Conservation (phyloP, 345 rosid genomes). For the Laguncularia racemosa region DNA sequence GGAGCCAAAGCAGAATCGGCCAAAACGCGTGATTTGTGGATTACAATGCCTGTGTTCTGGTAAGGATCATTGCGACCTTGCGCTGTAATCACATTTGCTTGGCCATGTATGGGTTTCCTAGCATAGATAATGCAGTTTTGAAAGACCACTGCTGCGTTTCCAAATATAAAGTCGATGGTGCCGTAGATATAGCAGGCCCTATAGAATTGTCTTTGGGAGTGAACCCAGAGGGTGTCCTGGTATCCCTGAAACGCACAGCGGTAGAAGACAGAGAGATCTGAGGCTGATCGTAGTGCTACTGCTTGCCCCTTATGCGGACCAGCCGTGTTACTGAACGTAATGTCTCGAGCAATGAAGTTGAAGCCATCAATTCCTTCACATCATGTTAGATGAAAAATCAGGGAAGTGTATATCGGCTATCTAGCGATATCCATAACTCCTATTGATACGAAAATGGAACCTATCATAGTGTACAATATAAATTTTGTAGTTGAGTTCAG, state of each 20-base stretch:
- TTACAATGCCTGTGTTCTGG: slow-evolving; percentile 53
- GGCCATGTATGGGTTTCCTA: slow-evolving; percentile 32
- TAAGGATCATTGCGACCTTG: slow-evolving; percentile 47
- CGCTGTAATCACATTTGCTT: slow-evolving; percentile 51
- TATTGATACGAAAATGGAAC: no score
- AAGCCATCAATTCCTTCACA: slow-evolving; percentile 35
- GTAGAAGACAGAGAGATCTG: slow-evolving; percentile 41
- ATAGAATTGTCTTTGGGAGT: slow-evolving; percentile 45
- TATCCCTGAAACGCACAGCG: slow-evolving; percentile 31
- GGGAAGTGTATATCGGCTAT: not conserved
- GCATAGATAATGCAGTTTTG: slow-evolving; percentile 50
- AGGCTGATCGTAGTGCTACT: slow-evolving; percentile 54
- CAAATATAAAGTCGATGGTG: slow-evolving; percentile 65
- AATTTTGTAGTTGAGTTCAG: no score
- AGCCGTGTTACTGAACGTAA: slow-evolving; percentile 55
- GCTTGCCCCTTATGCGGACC: slow-evolving; percentile 55
- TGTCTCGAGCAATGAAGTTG: slow-evolving; percentile 49
- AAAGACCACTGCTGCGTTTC: slow-evolving; percentile 51
- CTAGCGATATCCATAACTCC: no score
- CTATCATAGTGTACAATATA: no score
- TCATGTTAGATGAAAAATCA: not conserved
- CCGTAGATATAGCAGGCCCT: slow-evolving; percentile 34
- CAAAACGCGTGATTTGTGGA: slow-evolving; percentile 42
- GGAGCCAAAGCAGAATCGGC: slow-evolving; percentile 28
- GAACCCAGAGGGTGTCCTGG: slow-evolving; percentile 60